phyloP scores from a whole-genome alignment of 129 eudicot species.

The Gnaphalium uliginosum region DNA sequence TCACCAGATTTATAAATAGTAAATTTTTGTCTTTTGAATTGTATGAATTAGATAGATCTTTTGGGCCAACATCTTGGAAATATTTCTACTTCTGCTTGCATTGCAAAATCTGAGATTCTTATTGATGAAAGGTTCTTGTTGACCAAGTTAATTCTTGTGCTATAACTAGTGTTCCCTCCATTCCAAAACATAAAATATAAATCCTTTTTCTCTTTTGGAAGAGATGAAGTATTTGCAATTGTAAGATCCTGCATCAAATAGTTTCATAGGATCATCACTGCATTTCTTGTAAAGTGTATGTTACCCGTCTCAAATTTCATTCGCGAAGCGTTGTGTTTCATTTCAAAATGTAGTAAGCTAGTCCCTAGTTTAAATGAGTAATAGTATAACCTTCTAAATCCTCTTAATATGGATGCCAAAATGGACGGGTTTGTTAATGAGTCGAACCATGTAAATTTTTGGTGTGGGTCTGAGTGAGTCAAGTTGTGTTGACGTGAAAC shows the following conservation, averaged over 20 bases:
- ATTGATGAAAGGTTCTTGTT: neutral
- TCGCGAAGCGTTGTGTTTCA: no score
- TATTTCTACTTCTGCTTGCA: conserved; percentile 23
- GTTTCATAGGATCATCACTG: no score
- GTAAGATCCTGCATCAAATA: no score
- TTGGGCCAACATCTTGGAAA: conserved; percentile 16
- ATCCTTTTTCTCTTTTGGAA: neutral
- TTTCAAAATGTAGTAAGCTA: neutral
- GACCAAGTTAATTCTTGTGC: neutral
- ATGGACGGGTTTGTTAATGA: no score
- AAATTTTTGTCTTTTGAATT: conserved; percentile 4
- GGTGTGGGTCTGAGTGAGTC: no score
- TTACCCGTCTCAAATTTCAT: no score
- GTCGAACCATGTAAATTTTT: no score
- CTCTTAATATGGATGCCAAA: no score
- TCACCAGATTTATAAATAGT: conserved; percentile 15
- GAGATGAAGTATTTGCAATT: neutral
- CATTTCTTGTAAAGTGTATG: no score
- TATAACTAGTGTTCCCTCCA: neutral
- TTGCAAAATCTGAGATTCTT: neutral
- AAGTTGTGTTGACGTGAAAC: no score
- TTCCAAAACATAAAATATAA: neutral
- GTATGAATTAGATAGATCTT: conserved; percentile 23
- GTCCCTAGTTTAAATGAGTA: neutral
- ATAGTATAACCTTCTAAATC: neutral